Evolutionary conservation across 2,329 filamentous ascomycete species (phyloP).

Genomic region (Ambrosiella xylebori): DNA sequence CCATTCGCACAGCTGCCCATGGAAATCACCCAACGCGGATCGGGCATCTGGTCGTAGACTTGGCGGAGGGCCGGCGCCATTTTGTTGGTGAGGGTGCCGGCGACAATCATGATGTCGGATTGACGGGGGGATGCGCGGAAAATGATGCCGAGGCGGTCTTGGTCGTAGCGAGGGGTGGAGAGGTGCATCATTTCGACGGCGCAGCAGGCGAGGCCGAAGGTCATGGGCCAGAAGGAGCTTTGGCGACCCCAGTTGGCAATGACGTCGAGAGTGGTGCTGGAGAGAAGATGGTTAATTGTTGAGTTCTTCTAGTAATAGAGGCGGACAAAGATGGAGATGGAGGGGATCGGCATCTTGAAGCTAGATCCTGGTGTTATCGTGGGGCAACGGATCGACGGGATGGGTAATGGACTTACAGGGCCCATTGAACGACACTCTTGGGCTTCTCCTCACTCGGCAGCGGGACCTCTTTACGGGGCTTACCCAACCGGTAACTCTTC

Average conservation of each 20-base stretch:
- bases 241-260: constrained; percentile 74
- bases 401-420: constrained; percentile 44
- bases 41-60: constrained; percentile 92
- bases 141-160: constrained; percentile 76
- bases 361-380: background rate
- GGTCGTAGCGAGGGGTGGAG: constrained; percentile 75
- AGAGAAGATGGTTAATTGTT: constrained; percentile 5
- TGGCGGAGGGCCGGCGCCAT: constrained; percentile 83
- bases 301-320: background rate
- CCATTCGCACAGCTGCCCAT: constrained; percentile 79
- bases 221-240: constrained; percentile 75
- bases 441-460: constrained; percentile 62
- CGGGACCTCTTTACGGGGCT: constrained; percentile 49
- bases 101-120: constrained; percentile 86
- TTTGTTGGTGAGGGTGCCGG: constrained; percentile 86
- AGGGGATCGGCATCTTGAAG: no score
- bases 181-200: constrained; percentile 88
- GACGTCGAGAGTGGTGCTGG: constrained; percentile 59
- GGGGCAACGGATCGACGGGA: background rate
- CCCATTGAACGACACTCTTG: constrained; percentile 70
- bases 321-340: no score
- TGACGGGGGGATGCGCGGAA: constrained; percentile 78
- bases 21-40: constrained; percentile 68
- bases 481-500: constrained; percentile 23
- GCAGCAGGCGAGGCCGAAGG: constrained; percentile 77